Evolutionary conservation across 495 filamentous ascomycete species (phyloP), one percentile per base, ranked within the genome.

Genomic region (Tuber calosporum): DNA sequence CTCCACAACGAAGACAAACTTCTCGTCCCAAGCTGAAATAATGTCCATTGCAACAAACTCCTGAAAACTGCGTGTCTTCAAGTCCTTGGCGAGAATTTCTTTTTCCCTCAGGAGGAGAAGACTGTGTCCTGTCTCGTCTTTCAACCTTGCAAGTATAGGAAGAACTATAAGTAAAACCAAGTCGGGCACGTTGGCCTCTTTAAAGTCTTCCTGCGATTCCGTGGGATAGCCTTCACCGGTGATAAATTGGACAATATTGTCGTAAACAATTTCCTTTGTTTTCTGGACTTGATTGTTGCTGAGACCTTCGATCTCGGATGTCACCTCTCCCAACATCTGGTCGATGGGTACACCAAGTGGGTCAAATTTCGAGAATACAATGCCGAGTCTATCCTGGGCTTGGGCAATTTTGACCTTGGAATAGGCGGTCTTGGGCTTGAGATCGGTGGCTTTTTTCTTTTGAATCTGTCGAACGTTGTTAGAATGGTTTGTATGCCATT

Each of bases 221-320:
- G 37, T 45, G 26, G 66, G 72, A 38, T 69, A 68, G n/a, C 38
- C 62, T 67, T 73, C 72, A 38, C 68, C 39, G 1, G 8, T 1
- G 53, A 70, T 11, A 73, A 48, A 73, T 69, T 37, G 30, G 8
- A 69, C 62, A 43, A 73, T 69, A 17, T 40, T 22, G 8, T 70
- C 40, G 42, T 69, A 73, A 20, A 73, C 72, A 42, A 43, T 53
- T 68, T 73, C 72, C 66, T 73, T 73, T 26, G 34, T 43, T 69
- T 70, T 38, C 68, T 37, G 72, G 40, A 41, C 40, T 11, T 9
- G 40, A 4, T 41, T 11, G 40, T 41, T 41, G 1, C 40, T 41
- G 41, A 69, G 66, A 41, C 8, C 40, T 6, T 41, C 13, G 8
- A 41, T 41, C 40, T 1, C 40, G 40, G 40, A 11, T 26, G 20